Evolutionary conservation across 768 basidiomycete species (phyloP).

Genomic region (Cystofilobasidium macerans): DNA sequence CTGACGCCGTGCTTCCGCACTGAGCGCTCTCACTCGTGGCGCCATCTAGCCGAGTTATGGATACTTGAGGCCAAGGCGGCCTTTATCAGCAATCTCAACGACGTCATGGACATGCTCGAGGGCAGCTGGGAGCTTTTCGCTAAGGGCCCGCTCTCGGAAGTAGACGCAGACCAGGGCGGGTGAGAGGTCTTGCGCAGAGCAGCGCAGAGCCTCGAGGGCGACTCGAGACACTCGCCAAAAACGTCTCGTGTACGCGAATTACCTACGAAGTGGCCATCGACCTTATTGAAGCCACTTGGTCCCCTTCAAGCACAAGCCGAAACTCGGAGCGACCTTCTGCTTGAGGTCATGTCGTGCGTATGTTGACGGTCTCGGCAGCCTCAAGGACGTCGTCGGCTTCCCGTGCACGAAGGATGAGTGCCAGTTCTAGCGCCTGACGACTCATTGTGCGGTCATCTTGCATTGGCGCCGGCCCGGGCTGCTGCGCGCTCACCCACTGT

Average conservation of each 20-base stretch:
- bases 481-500: not conserved
- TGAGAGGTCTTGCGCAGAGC: constrained; percentile 17
- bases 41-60: constrained; percentile 97
- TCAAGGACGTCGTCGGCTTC: constrained; percentile 86
- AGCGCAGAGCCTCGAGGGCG: constrained; percentile 6
- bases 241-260: constrained; percentile 56
- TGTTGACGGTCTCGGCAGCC: constrained; percentile 75
- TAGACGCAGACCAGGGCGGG: constrained; percentile 1
- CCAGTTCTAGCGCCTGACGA: constrained; percentile 8
- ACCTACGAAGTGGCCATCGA: constrained; percentile 66
- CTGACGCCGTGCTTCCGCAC: constrained; percentile 90
- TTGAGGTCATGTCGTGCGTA: constrained; percentile 46
- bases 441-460: not conserved
- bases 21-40: constrained; percentile 70
- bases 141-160: constrained; percentile 17
- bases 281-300: constrained; percentile 42
- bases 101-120: constrained; percentile 52
- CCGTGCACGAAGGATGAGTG: constrained; percentile 59
- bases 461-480: no score
- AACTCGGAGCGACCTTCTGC: constrained; percentile 58
- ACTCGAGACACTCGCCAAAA: constrained; percentile 8
- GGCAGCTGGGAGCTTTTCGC: constrained; percentile 44
- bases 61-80: constrained; percentile 97
- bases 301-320: constrained; percentile 50
- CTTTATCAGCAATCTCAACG: constrained; percentile 44